A percentile compares a stretch with the other conserved stretches of the same genome.
phyloP scores from a whole-genome alignment of 495 filamentous ascomycete species.

The Neurospora pannonica region DNA sequence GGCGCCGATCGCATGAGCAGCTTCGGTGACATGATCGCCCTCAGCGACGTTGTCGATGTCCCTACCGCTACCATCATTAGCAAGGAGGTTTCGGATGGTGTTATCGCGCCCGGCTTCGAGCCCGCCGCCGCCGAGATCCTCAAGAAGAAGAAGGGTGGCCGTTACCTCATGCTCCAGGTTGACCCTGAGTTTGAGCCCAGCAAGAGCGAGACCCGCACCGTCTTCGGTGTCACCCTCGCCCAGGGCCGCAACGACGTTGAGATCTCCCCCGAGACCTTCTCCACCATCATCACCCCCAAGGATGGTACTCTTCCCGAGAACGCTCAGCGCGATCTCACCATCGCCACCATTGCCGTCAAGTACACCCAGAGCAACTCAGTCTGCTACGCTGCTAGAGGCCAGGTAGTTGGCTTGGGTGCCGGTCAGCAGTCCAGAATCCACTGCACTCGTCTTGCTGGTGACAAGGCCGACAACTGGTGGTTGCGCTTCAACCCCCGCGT shows the following conservation, averaged over 20 bases:
- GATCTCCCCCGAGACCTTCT: slow-evolving; percentile 80
- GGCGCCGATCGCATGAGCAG: slow-evolving; percentile 96
- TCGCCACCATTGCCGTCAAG: slow-evolving; percentile 93
- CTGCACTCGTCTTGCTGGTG: slow-evolving; percentile 95
- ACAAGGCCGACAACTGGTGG: slow-evolving; percentile 99
- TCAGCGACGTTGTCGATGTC: slow-evolving; percentile 80
- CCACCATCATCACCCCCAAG: slow-evolving; percentile 74
- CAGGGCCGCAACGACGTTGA: slow-evolving; percentile 88
- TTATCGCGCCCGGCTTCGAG: slow-evolving; percentile 82
- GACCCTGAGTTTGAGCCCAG: slow-evolving; percentile 76
- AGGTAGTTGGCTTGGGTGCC: slow-evolving; percentile 88
- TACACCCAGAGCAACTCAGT: slow-evolving; percentile 98
- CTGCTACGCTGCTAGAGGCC: slow-evolving; percentile 92
- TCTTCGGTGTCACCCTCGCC: slow-evolving; percentile 76
- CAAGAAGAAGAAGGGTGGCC: slow-evolving; percentile 96
- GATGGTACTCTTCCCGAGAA: slow-evolving; percentile 62
- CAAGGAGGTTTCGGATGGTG: slow-evolving; percentile 92
- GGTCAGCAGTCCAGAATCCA: slow-evolving; percentile 97
- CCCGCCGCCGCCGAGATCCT: slow-evolving; percentile 80
- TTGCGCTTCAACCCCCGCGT: slow-evolving; percentile 89
- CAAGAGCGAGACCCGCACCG: slow-evolving; percentile 65
- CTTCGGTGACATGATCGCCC: slow-evolving; percentile 92
- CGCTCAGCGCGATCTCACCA: slow-evolving; percentile 81
- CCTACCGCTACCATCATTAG: slow-evolving; percentile 94
- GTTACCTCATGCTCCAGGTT: slow-evolving; percentile 93